A percentile compares a stretch with the other conserved stretches of the same genome.
Evolutionary conservation across 768 basidiomycete species (phyloP).

Genomic region (Tulasnella sp.): DNA sequence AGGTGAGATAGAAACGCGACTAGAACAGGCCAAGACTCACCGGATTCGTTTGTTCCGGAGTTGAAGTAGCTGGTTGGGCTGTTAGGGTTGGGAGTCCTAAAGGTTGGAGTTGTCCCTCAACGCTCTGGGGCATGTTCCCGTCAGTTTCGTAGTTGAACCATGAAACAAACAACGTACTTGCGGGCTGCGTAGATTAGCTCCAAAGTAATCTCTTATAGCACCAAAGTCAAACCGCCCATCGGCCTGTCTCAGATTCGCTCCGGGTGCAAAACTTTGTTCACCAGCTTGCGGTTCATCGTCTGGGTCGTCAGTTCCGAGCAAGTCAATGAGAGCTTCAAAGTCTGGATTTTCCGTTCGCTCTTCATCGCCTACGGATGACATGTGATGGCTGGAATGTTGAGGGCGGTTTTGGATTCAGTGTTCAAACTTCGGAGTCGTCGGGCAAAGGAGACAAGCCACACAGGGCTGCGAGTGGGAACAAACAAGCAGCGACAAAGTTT

Average conservation of each 20-base stretch:
- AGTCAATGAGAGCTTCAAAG: not conserved
- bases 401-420: not conserved
- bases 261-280: not conserved
- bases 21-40: not conserved
- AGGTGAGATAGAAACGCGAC: not conserved
- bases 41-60: not conserved
- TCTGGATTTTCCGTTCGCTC: not conserved
- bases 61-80: not conserved
- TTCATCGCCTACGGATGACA: not conserved
- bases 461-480: not conserved
- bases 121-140: not conserved
- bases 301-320: slow-evolving; percentile 2
- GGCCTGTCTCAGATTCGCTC: not conserved
- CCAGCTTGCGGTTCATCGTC: not conserved
- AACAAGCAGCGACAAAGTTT: not conserved
- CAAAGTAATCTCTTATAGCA: not conserved
- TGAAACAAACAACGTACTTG: not conserved
- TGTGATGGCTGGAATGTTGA: not conserved
- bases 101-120: not conserved
- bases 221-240: not conserved
- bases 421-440: not conserved
- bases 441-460: not conserved
- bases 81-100: not conserved
- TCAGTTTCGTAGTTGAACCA: not conserved
- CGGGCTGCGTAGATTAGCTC: not conserved